Evolutionary conservation across 2,329 filamentous ascomycete genomes (phyloP).

Genomic region (Claviceps africana): DNA sequence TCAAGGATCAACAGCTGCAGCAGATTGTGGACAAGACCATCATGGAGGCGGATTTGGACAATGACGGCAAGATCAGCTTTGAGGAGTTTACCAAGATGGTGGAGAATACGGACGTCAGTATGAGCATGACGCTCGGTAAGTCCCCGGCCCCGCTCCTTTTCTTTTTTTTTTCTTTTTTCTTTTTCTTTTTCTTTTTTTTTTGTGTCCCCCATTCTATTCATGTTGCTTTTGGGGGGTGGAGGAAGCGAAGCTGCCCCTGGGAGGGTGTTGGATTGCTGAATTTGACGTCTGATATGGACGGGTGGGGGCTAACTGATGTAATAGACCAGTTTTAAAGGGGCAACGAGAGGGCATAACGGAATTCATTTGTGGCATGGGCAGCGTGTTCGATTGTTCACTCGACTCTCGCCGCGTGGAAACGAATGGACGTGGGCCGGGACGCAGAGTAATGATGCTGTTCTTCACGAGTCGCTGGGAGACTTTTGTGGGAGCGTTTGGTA

Average conservation of each 20-base stretch:
- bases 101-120: constrained; percentile 73
- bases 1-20: constrained; percentile 97
- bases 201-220: too few relatives aligned
- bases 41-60: constrained; percentile 95
- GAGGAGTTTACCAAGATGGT: constrained; percentile 99
- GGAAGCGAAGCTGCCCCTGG: too few relatives aligned
- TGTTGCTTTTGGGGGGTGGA: too few relatives aligned
- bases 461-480: constrained; percentile 9
- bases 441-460: not conserved
- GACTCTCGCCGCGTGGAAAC: not conserved
- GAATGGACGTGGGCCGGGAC: not conserved
- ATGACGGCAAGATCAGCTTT: constrained; percentile 96
- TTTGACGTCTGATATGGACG: not conserved
- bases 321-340: not conserved
- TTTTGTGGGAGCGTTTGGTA: constrained; percentile 2
- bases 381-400: too few relatives aligned
- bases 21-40: constrained; percentile 99
- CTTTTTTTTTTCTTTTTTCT: not conserved
- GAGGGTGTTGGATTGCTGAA: not conserved
- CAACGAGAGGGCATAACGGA: too few relatives aligned
- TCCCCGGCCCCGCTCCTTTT: constrained; percentile 9
- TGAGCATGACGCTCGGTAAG: constrained; percentile 60
- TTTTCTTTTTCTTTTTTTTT: not conserved
- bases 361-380: too few relatives aligned
- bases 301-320: not conserved